Percentiles rank a stretch among this genome's conserved stretches.
These are phyloP conservation scores for Mycotypha africana DNA, from an alignment of 371 early-diverging fungal genomes.

Conservation along the genomic window DNA sequence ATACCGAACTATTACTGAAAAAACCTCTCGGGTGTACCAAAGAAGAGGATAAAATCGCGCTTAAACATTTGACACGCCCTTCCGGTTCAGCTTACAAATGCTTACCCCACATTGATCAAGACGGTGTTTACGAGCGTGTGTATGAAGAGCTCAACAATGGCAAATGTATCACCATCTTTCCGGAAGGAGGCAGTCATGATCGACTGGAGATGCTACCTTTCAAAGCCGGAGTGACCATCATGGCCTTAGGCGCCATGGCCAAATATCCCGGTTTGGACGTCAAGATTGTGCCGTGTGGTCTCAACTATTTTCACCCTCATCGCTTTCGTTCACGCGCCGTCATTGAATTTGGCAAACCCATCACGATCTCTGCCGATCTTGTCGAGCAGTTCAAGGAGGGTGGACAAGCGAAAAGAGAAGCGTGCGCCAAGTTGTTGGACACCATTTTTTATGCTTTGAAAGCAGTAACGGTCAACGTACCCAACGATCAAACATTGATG, in stretches of 20 bases:
- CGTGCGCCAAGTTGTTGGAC: slow-evolving; percentile 76
- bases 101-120: slow-evolving; percentile 87
- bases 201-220: slow-evolving; percentile 78
- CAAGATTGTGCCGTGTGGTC: slow-evolving; percentile 89
- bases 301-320: slow-evolving; percentile 96
- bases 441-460: slow-evolving; percentile 73
- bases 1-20: slow-evolving; percentile 65
- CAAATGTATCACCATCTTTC: slow-evolving; percentile 94
- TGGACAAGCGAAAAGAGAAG: slow-evolving; percentile 78
- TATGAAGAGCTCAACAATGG: slow-evolving; percentile 73
- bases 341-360: slow-evolving; percentile 92
- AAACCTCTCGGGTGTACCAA: too few relatives aligned
- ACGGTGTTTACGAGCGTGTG: slow-evolving; percentile 78
- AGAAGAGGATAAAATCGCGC: slow-evolving; percentile 60
- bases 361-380: slow-evolving; percentile 69
- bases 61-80: slow-evolving; percentile 50
- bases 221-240: slow-evolving; percentile 77
- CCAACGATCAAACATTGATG: slow-evolving; percentile 92
- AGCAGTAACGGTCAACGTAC: slow-evolving; percentile 87
- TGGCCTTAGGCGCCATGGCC: slow-evolving; percentile 95
- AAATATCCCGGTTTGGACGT: slow-evolving; percentile 82
- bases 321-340: slow-evolving; percentile 95
- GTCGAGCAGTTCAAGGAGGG: slow-evolving; percentile 83
- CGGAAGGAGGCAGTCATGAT: slow-evolving; percentile 97
- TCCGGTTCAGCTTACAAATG: slow-evolving; percentile 72